Conservation (phyloP, 2,329 filamentous ascomycete genomes). For the Xenoacremonium recifei region DNA sequence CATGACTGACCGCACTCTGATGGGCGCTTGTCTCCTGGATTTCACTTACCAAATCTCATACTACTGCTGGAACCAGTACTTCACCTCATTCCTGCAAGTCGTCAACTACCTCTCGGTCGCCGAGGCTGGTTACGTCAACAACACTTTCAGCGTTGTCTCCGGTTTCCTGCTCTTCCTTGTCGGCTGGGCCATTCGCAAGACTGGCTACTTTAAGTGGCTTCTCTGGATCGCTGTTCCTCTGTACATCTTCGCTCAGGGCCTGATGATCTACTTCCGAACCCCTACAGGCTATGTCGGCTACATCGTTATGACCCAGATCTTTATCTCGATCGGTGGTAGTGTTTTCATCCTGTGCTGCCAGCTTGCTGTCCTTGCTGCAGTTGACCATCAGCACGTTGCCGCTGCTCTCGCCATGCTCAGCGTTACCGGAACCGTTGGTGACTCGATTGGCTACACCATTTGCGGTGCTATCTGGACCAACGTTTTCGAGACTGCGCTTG, state of each 20-base stretch:
- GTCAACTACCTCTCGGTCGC: constrained; percentile 35
- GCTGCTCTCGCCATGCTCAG: constrained; percentile 42
- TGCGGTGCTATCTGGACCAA: constrained; percentile 38
- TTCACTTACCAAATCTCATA: constrained; percentile 35
- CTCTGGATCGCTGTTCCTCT: constrained; percentile 42
- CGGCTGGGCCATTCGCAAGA: constrained; percentile 41
- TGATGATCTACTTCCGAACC: constrained; percentile 26
- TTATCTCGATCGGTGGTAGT: constrained; percentile 48
- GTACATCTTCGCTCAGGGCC: constrained; percentile 48
- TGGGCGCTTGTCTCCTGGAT: constrained; percentile 40
- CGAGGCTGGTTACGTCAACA: constrained; percentile 37
- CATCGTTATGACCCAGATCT: constrained; percentile 49
- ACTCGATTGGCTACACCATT: constrained; percentile 41
- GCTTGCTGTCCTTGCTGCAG: constrained; percentile 54
- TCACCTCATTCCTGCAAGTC: constrained; percentile 46
- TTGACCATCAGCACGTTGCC: constrained; percentile 50
- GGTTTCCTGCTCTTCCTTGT: constrained; percentile 45
- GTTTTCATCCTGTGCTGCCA: constrained; percentile 52
- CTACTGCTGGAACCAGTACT: constrained; percentile 45
- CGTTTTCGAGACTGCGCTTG: constrained; percentile 31
- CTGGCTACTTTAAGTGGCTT: constrained; percentile 46
- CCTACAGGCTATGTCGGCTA: constrained; percentile 38
- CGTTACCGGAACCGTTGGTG: constrained; percentile 40
- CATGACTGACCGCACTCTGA: constrained; percentile 44
- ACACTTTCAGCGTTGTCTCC: constrained; percentile 44